Evolutionary conservation across 2,329 filamentous ascomycete species (phyloP), one percentile per base, ranked within the genome.

Genomic region (Aspergillus ochraceus): DNA sequence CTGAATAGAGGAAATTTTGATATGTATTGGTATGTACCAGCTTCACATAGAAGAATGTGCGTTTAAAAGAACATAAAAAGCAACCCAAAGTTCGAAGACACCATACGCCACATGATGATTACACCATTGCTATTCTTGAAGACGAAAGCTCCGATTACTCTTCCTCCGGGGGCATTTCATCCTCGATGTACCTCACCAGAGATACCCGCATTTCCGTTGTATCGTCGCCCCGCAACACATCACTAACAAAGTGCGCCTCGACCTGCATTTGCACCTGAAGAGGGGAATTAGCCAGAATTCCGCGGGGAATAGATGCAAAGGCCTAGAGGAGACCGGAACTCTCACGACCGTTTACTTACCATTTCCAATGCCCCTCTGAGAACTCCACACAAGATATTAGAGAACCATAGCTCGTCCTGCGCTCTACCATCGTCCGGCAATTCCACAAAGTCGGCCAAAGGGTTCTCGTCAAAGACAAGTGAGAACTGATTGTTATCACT

Each of bases 401-500:
- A 97, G 77, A 96, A 99, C 95, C 95, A 99, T 45, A 99, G 81
- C 79, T 98, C 94, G 71, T 97, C 93, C 77, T 99, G 95, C 3
- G 95, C 92, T 64, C 92, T 86, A 54, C 93, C 95, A 77, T 99
- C 95, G 73, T 99, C 95, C 0, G 95, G 95, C 49, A 99, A 81
- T 77, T 99, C 95, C 52, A 99, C 95, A 78, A 98, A 99, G 78
- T 99, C 95, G 54, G 93, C 93, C 60, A 99, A 81, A 0, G 95
- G 95, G 72, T 98, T 99, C 76, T 99, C 95, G 66, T 99, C 95
- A 68, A 99, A 97, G 17, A 97, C 86, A 12, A 99, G 83, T 0
- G 92, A 97, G 80, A 99, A 99, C 68, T 96, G 92, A 75, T 97
- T 97, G 79, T 89, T 95, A 77, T 99, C 95, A 74, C 86, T 91